Evolutionary conservation across 176 grass and related monocot species (phyloP).

Genomic region (Cymbopogon citratus): DNA sequence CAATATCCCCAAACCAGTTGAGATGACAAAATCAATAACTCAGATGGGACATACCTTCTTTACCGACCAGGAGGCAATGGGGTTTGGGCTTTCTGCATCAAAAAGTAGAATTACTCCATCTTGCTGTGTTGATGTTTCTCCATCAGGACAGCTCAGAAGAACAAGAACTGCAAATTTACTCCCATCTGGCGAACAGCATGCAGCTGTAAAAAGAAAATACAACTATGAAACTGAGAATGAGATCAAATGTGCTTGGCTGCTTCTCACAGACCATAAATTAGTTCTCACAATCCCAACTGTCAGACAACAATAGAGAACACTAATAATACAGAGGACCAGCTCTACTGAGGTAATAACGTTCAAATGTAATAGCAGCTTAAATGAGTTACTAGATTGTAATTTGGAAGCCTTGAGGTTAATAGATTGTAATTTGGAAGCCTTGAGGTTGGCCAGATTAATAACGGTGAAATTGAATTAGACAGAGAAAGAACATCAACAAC

Average conservation of each 20-base stretch:
- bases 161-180: slow-evolving; percentile 65
- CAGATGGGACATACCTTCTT: slow-evolving; percentile 53
- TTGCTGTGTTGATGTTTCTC: slow-evolving; percentile 28
- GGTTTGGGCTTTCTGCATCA: slow-evolving; percentile 54
- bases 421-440: slow-evolving; percentile 14
- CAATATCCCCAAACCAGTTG: neutral
- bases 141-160: slow-evolving; percentile 37
- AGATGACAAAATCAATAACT: neutral
- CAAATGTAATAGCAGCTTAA: neutral
- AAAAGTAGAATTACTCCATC: slow-evolving; percentile 79
- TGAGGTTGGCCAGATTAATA: neutral
- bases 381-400: slow-evolving; percentile 9
- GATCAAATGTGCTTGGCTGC: neutral
- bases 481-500: neutral
- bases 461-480: neutral
- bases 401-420: neutral
- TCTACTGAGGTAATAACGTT: neutral
- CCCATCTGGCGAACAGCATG: slow-evolving; percentile 49
- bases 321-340: neutral
- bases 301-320: neutral
- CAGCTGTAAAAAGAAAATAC: slow-evolving; percentile 39
- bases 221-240: slow-evolving; percentile 19
- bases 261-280: neutral
- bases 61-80: slow-evolving; percentile 62
- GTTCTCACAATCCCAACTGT: neutral